Conservation (phyloP, 2,329 filamentous ascomycete genomes). For the Verticillium dahliae region DNA sequence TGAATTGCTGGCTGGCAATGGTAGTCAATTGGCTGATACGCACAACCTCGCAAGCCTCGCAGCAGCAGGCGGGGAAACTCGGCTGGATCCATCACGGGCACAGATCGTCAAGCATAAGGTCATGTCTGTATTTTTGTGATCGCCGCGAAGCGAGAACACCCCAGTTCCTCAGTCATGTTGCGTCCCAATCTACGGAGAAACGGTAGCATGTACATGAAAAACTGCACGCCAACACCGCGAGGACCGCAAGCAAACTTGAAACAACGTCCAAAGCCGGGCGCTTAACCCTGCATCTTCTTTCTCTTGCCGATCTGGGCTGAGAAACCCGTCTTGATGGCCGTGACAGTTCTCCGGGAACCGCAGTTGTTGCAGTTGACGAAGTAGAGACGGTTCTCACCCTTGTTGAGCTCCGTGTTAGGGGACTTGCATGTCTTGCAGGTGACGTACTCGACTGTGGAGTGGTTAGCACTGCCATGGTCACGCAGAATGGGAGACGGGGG, state of each 20-base stretch:
- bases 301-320: constrained; percentile 98
- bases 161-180: background rate
- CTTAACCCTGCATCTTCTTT: constrained; percentile 84
- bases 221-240: background rate
- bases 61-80: no score
- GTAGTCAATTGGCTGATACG: no score
- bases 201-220: background rate
- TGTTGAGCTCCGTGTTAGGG: constrained; percentile 91
- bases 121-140: background rate
- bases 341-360: constrained; percentile 78
- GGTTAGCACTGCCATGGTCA: constrained; percentile 18
- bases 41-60: no score
- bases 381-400: constrained; percentile 98
- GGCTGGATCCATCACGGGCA: no score
- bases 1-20: background rate
- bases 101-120: background rate
- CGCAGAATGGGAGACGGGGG: background rate
- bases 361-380: constrained; percentile 93
- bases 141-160: background rate
- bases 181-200: background rate
- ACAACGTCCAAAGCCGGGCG: background rate
- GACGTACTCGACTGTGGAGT: constrained; percentile 76
- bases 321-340: constrained; percentile 99
- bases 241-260: background rate
- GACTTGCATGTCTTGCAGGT: constrained; percentile 98